Base-by-base conservation (phyloP, 2,329 filamentous ascomycete species). In the Metarhizium rileyi region DNA sequence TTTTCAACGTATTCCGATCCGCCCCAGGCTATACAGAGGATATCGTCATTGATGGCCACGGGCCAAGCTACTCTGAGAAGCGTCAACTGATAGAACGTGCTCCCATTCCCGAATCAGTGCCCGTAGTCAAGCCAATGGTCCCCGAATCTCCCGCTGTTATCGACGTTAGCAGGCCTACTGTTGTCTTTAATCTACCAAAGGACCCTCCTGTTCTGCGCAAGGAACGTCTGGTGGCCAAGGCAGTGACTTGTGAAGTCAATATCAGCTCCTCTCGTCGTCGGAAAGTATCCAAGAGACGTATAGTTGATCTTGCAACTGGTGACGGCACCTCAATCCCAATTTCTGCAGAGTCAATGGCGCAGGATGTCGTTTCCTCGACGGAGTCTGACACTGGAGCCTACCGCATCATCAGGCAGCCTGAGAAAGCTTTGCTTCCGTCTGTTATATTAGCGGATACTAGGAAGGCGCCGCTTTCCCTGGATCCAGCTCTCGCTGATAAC, bases 1-100 rank as follows among this genome's bases (percentile, higher is more conserved):
- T 97, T 54, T 96, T 98, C 80, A 98, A 97, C 60, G 75, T 97
- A 2, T 98, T 98, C 74, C 82, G 93, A 55, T 84, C 81, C 52
- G 90, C 88, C 0, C 88, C 91, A 10, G 93, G 93, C 5, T 95
- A 93, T 61, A 86, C 84, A 0, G 87, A 95, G 56, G 93, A 98
- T 62, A 83, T 97, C 52, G 74, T 89, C 43, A 91, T 98, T 58
- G 93, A 98, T 64, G 84, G 86, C 2, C 80, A 81, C 30, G 85
- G 85, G 0, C 91, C 93, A 1, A 84, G 79, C n/a, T 94, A 89
- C 61, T 79, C 83, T 16, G 93, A 98, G 71, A 84, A 83, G 63
- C 89, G 89, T 60, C 84, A 87, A 56, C 75, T 98, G 41, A 78
- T 90, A 5, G 90, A 96, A 46, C 82, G 90, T 44, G 87, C 77